A percentile compares a stretch with the other conserved stretches of the same genome.
Conservation (phyloP, 2,329 filamentous ascomycete species). For the Apiospora saccharicola region DNA sequence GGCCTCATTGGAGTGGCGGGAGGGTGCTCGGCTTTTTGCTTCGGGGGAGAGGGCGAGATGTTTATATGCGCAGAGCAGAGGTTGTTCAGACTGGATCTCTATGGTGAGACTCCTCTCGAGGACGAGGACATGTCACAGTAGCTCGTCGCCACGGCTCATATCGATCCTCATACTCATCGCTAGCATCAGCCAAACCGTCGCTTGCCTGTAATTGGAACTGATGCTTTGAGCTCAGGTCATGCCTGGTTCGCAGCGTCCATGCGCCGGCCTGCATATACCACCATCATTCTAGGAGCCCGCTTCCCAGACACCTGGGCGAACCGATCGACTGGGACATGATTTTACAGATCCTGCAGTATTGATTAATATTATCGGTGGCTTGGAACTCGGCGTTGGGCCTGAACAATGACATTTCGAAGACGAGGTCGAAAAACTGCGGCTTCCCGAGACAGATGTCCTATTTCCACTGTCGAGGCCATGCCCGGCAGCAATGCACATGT, state of each 20-base stretch:
- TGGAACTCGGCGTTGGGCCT: slow-evolving; percentile 8
- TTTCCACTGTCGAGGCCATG: neutral
- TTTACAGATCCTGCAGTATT: slow-evolving; percentile 1
- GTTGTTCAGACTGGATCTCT: slow-evolving; percentile 52
- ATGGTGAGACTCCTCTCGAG: neutral
- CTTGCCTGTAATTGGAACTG: neutral
- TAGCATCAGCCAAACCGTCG: neutral
- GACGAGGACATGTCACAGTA: neutral
- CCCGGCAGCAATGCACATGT: neutral
- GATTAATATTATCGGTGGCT: slow-evolving; percentile 9
- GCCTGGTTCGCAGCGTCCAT: neutral
- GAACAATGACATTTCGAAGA: neutral
- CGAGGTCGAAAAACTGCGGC: neutral
- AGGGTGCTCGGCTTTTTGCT: slow-evolving; percentile 54
- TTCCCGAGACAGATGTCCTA: neutral
- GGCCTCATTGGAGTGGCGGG: slow-evolving; percentile 49
- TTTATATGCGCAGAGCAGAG: slow-evolving; percentile 57
- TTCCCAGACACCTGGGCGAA: neutral
- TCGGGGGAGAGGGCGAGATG: slow-evolving; percentile 50
- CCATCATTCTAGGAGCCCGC: neutral
- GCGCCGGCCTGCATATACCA: neutral
- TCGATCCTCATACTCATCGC: neutral
- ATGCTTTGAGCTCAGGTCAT: neutral
- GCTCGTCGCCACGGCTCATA: neutral
- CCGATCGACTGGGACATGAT: neutral